phyloP scores from a whole-genome alignment of 2,329 filamentous ascomycete genomes.

The Alternaria ethzedia region DNA sequence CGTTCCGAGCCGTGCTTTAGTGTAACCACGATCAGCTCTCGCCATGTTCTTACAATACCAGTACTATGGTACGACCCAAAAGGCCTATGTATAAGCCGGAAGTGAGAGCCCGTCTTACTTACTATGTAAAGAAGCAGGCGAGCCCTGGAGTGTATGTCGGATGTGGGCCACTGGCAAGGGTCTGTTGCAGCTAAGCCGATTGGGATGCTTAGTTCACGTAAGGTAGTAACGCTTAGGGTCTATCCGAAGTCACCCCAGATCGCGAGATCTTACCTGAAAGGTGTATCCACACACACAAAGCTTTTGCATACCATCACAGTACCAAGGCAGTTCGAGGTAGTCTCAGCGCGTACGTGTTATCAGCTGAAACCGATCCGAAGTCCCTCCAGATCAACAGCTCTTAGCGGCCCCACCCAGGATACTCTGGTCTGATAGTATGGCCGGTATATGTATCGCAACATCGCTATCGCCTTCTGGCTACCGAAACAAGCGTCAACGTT shows the following conservation, averaged over 20 bases:
- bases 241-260: neutral
- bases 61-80: neutral
- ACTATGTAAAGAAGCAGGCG: neutral
- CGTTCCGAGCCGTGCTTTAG: neutral
- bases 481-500: neutral
- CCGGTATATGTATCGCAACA: slow-evolving; percentile 2
- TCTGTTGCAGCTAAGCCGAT: neutral
- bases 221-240: neutral
- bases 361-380: neutral
- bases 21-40: neutral
- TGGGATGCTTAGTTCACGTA: neutral
- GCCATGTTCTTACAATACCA: neutral
- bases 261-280: neutral
- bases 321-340: neutral
- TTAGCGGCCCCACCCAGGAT: neutral
- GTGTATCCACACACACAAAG: neutral
- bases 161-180: neutral
- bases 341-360: neutral
- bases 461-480: neutral
- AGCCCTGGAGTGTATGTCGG: neutral
- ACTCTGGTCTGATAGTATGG: neutral
- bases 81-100: neutral
- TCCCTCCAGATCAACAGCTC: neutral
- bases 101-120: neutral
- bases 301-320: neutral